A percentile compares a stretch with the other conserved stretches of the same genome.
Evolutionary conservation across 75 land plant species (phyloP).

Genomic region (Selaginella tamariscina): DNA sequence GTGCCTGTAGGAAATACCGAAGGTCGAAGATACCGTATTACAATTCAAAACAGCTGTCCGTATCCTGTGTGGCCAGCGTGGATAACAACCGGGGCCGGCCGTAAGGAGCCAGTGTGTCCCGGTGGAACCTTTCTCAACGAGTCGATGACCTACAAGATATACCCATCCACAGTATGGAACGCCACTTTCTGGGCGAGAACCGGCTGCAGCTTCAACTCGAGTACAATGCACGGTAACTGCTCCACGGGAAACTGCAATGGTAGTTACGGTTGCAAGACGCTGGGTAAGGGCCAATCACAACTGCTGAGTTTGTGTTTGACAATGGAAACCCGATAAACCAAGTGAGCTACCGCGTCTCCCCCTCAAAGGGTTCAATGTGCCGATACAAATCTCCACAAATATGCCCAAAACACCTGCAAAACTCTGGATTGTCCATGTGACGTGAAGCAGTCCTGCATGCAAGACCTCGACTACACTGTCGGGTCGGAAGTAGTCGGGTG

Average conservation of each 20-base stretch:
- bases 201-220: background rate
- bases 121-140: background rate
- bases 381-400: constrained; percentile 1
- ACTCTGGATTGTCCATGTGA: background rate
- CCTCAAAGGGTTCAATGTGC: constrained; percentile 4
- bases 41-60: background rate
- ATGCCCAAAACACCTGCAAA: background rate
- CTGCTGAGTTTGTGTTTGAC: background rate
- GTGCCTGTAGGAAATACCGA: background rate
- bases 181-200: constrained; percentile 10
- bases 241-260: constrained; percentile 1
- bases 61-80: constrained; percentile 6
- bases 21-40: background rate
- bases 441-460: background rate
- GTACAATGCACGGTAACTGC: background rate
- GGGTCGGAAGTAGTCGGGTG: background rate
- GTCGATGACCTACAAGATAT: background rate
- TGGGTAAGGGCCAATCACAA: background rate
- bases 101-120: background rate
- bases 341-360: background rate
- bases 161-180: background rate
- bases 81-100: background rate
- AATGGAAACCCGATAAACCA: background rate
- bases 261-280: background rate
- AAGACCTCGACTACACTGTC: background rate